Evolutionary conservation across 495 filamentous ascomycete species (phyloP), one percentile per base, ranked within the genome.

Genomic region (Penicillium bovifimosum): DNA sequence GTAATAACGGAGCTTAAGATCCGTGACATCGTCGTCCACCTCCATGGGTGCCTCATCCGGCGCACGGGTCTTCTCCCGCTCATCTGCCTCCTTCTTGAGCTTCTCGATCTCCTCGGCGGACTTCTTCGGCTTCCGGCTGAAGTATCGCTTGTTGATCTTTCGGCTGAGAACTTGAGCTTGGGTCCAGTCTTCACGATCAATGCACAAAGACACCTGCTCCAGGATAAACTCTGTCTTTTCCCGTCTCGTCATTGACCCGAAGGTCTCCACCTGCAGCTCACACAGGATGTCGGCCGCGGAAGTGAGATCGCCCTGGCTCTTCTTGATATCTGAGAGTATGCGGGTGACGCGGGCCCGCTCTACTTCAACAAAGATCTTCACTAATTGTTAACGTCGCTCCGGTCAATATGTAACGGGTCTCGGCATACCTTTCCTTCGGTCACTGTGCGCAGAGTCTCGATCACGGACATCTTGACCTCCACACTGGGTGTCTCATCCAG

Each of bases 221-320:
- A 98, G 78, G 59, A 98, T 97, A 66, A 98, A 97, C 60, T 96
- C 93, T 10, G 88, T 92, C 86, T 98, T 98, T 68, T 98, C 93
- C 54, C 95, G 83, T 59, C 92, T 79, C 39, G 88, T 86, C 93
- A 98, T 98, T 34, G 93, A 97, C 16, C 93, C 93, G 62, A 98
- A 98, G 1, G 93, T 98, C 77, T 98, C 93, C 14, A 98, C 93
- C 68, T 98, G 93, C 49, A 98, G 79, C 75, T 98, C 93, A 71
- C 93, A 98, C 18, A 98, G 80, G 48, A 90, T 93, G 58, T 96
- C 91, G 53, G 88, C 86, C 6, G 93, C 95, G 11, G 88, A 85
- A 62, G 86, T 87, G 53, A 95, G 79, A 62, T 98, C 90, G 45
- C 91, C 92, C 71, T 96, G 89, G 44, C 85, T 69, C 68, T 95